Evolutionary conservation across 2,329 filamentous ascomycete genomes (phyloP).

Genomic region (Aspergillus pseudoterreus): DNA sequence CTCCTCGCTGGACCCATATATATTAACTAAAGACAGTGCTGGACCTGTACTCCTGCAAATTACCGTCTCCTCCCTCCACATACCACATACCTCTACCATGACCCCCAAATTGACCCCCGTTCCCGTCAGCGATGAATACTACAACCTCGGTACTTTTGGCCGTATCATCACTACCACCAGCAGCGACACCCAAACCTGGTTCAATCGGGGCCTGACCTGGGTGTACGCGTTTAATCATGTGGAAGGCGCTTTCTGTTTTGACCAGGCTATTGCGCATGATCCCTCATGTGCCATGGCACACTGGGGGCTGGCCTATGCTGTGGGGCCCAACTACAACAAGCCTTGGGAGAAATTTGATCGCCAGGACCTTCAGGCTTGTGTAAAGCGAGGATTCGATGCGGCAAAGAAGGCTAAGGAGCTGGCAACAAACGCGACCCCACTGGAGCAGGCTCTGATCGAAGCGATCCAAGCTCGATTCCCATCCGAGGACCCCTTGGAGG

Average conservation of each 20-base stretch:
- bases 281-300: conserved; percentile 44
- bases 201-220: conserved; percentile 70
- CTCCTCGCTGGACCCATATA: too few species aligned
- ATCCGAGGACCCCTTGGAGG: conserved; percentile 41
- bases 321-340: conserved; percentile 54
- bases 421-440: conserved; percentile 35
- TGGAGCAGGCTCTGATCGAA: conserved; percentile 60
- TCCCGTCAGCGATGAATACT: conserved; percentile 27
- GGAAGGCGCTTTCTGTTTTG: conserved; percentile 56
- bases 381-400: conserved; percentile 47
- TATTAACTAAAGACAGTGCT: too few species aligned
- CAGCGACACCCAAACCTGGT: conserved; percentile 60
- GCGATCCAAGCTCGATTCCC: conserved; percentile 62
- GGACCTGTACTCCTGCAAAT: too few species aligned
- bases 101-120: not conserved
- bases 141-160: conserved; percentile 58
- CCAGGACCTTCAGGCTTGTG: conserved; percentile 35
- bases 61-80: too few species aligned
- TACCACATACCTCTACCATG: not conserved
- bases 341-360: conserved; percentile 48
- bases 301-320: conserved; percentile 49
- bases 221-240: conserved; percentile 73
- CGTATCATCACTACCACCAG: conserved; percentile 54
- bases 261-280: conserved; percentile 41
- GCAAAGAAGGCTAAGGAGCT: conserved; percentile 41